Conservation (phyloP, 2,329 filamentous ascomycete genomes). For the Grosmannia huntii region DNA sequence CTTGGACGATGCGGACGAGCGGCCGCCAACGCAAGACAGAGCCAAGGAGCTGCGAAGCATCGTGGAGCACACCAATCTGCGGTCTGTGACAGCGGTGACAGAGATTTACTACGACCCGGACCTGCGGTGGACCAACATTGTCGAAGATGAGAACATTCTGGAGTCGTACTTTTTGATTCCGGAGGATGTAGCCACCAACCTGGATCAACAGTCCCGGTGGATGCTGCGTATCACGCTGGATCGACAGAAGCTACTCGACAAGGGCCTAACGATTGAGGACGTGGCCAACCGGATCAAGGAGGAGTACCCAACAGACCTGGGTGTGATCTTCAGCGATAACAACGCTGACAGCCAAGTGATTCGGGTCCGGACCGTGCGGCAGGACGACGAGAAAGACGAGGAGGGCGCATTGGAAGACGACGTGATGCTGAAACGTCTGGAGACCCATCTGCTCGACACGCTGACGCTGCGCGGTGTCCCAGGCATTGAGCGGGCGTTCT, state of each 20-base stretch:
- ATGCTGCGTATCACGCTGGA: slow-evolving; percentile 86
- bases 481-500: slow-evolving; percentile 82
- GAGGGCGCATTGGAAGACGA: slow-evolving; percentile 63
- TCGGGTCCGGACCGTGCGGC: slow-evolving; percentile 69
- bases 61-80: slow-evolving; percentile 89
- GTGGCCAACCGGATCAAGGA: slow-evolving; percentile 84
- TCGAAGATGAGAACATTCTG: slow-evolving; percentile 83
- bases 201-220: slow-evolving; percentile 82
- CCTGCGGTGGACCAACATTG: slow-evolving; percentile 71
- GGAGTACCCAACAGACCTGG: slow-evolving; percentile 71
- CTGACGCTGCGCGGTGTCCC: slow-evolving; percentile 82
- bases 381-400: slow-evolving; percentile 61
- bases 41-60: slow-evolving; percentile 77
- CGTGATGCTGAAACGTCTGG: slow-evolving; percentile 81
- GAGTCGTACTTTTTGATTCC: slow-evolving; percentile 94
- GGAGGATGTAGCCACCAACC: slow-evolving; percentile 51
- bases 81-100: slow-evolving; percentile 79
- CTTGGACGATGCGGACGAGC: slow-evolving; percentile 45
- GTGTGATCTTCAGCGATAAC: slow-evolving; percentile 94
- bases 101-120: slow-evolving; percentile 98
- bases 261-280: slow-evolving; percentile 80
- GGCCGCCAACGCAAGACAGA: slow-evolving; percentile 52
- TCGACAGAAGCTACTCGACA: slow-evolving; percentile 89
- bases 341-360: slow-evolving; percentile 94
- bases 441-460: slow-evolving; percentile 82